phyloP scores from a whole-genome alignment of 345 rosid species.

The rapeseed (Brassica napus) region Da-Ae NC_063449.1:34670001-34670500 shows the following conservation, averaged over 20 bases:
- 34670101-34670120: conserved; percentile 88
- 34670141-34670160: conserved; percentile 44
- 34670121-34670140: conserved; percentile 55
- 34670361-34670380: conserved; percentile 7
- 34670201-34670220: conserved; percentile 2
- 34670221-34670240: conserved; percentile 16
- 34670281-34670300: conserved; percentile 29
- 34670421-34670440: conserved; percentile 23
- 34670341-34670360: conserved; percentile 9
- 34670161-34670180: conserved; percentile 42
- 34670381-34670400: conserved; percentile 5
- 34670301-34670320: conserved; percentile 16
- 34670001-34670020: conserved; percentile 67
- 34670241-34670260: background rate
- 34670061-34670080: conserved; percentile 91
- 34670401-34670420: conserved; percentile 18
- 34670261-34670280: conserved; percentile 12
- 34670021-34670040: conserved; percentile 84
- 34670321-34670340: conserved; percentile 27
- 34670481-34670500: conserved; percentile 42
- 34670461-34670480: conserved; percentile 42
- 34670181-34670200: conserved; percentile 46
- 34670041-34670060: conserved; percentile 64
- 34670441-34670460: conserved; percentile 37
- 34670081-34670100: conserved; percentile 76